Evolutionary conservation across 257 asterid species (phyloP).

Genomic region (Solanum chiquidenum): DNA sequence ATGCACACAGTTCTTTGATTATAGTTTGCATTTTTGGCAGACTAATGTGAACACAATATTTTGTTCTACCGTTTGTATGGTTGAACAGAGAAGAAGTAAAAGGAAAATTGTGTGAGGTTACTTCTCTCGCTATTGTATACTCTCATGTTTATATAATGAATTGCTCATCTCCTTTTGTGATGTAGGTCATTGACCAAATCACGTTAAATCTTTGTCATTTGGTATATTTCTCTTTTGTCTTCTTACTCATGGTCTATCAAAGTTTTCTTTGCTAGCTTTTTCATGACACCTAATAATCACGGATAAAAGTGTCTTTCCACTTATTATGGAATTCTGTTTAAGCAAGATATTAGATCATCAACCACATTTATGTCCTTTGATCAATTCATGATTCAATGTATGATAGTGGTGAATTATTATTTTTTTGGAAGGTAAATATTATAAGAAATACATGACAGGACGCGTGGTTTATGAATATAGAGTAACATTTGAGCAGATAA

Average conservation of each 20-base stretch:
- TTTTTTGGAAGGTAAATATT: slow-evolving; percentile 80
- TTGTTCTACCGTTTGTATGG: neutral
- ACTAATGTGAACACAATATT: slow-evolving; percentile 35
- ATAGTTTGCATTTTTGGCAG: slow-evolving; percentile 97
- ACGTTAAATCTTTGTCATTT: too few relatives aligned
- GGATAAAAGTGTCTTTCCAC: slow-evolving; percentile 63
- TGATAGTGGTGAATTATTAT: slow-evolving; percentile 64
- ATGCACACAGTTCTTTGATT: slow-evolving; percentile 83
- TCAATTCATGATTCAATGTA: slow-evolving; percentile 75
- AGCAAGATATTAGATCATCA: slow-evolving; percentile 72
- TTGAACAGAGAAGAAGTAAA: neutral
- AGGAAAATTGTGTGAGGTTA: neutral
- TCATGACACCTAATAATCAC: too few relatives aligned
- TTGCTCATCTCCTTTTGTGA: too few relatives aligned
- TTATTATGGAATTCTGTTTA: slow-evolving; percentile 67
- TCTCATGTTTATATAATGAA: too few relatives aligned
- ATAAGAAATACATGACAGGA: slow-evolving; percentile 65
- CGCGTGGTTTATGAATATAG: slow-evolving; percentile 78
- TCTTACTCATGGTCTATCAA: too few relatives aligned
- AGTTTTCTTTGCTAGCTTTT: too few relatives aligned
- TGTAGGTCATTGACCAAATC: too few relatives aligned
- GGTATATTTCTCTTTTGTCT: too few relatives aligned
- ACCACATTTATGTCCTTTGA: slow-evolving; percentile 59
- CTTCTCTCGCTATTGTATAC: too few relatives aligned
- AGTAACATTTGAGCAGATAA: slow-evolving; percentile 63